A percentile compares a stretch with the other conserved stretches of the same genome.
phyloP scores from a whole-genome alignment of 2,329 filamentous ascomycete species.

The Monosporascus cannonballus region DNA sequence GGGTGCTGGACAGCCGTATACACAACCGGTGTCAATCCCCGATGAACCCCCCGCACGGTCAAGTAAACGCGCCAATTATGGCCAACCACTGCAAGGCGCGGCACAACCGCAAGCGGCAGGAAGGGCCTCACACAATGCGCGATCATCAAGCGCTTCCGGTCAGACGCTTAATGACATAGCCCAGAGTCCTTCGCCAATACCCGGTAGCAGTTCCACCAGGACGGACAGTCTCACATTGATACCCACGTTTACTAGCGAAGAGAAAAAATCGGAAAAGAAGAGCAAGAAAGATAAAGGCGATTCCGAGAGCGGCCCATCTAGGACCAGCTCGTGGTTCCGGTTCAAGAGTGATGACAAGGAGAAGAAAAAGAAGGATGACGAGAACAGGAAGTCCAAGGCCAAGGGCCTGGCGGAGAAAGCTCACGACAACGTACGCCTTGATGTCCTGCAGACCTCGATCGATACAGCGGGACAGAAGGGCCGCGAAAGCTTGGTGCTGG shows the following conservation, averaged over 20 bases:
- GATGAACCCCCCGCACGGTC: slow-evolving; percentile 44
- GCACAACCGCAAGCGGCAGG: slow-evolving; percentile 16
- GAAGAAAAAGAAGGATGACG: slow-evolving; percentile 55
- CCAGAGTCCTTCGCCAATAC: slow-evolving; percentile 60
- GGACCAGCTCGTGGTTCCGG: slow-evolving; percentile 81
- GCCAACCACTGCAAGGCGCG: slow-evolving; percentile 22
- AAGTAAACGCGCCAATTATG: slow-evolving; percentile 32
- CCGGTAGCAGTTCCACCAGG: slow-evolving; percentile 58
- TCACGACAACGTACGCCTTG: slow-evolving; percentile 76
- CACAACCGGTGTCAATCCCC: slow-evolving; percentile 35
- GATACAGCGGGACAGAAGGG: slow-evolving; percentile 60
- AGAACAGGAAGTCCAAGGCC: slow-evolving; percentile 54
- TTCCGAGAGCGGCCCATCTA: slow-evolving; percentile 46
- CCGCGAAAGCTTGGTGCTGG: slow-evolving; percentile 77
- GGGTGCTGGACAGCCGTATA: slow-evolving; percentile 35
- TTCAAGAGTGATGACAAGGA: slow-evolving; percentile 73
- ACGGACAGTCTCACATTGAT: slow-evolving; percentile 78
- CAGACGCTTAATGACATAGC: slow-evolving; percentile 60
- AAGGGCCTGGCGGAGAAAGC: slow-evolving; percentile 54
- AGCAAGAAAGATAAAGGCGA: slow-evolving; percentile 68
- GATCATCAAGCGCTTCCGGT: slow-evolving; percentile 29
- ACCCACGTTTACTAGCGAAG: slow-evolving; percentile 62
- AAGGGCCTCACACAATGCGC: slow-evolving; percentile 14
- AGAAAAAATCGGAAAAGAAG: slow-evolving; percentile 69
- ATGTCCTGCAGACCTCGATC: slow-evolving; percentile 82